Conservation (phyloP, 257 asterid genomes). For the Rehmannia glutinosa region DNA sequence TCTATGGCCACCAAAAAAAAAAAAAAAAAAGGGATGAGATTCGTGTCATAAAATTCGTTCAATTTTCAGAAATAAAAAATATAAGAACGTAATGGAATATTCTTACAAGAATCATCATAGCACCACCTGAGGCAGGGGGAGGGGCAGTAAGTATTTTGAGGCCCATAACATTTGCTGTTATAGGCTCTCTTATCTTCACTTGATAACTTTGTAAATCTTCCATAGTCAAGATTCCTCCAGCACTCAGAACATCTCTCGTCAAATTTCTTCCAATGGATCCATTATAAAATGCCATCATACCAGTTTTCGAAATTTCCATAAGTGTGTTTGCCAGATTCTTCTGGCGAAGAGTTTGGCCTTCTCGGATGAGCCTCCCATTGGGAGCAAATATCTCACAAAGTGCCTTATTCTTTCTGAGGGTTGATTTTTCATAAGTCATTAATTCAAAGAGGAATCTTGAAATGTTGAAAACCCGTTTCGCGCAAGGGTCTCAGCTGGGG, state of each 20-base stretch:
- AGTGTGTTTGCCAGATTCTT: conserved; percentile 24
- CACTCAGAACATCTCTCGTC: conserved; percentile 23
- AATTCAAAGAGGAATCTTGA: conserved; percentile 21
- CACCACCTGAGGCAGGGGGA: conserved; percentile 46
- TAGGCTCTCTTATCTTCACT: conserved; percentile 32
- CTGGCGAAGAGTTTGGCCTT: conserved; percentile 20
- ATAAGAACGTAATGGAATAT: no score
- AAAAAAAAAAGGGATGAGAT: not conserved
- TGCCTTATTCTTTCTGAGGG: not conserved
- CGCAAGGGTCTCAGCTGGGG: conserved; percentile 13
- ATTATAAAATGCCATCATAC: conserved; percentile 29
- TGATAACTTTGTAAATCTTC: conserved; percentile 30
- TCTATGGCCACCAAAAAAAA: not conserved
- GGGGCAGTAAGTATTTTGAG: conserved; percentile 31
- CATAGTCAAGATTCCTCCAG: conserved; percentile 36
- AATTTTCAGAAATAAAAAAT: no score
- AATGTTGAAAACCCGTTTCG: conserved; percentile 29
- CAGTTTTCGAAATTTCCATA: conserved; percentile 11
- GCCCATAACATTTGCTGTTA: conserved; percentile 24
- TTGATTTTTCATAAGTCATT: not conserved
- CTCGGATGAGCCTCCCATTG: conserved; percentile 23
- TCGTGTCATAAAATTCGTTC: no score
- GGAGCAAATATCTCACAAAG: not conserved
- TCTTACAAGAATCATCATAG: conserved; percentile 35
- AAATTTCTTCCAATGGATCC: conserved; percentile 31